Base-by-base conservation (phyloP, 2,329 filamentous ascomycete species). In the Penicillium palitans region DNA sequence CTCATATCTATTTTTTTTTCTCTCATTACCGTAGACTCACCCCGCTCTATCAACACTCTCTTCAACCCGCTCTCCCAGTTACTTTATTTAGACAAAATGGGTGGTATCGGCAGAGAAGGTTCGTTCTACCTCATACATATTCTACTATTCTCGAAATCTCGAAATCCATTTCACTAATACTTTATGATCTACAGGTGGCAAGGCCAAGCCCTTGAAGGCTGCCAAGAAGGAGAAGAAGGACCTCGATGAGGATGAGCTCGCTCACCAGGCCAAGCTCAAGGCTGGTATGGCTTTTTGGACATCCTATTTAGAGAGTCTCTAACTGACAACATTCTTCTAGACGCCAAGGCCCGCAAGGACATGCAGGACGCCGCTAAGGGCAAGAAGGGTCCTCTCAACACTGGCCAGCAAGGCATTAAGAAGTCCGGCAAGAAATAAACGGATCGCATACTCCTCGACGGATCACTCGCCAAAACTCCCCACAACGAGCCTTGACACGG, bases 391-490 rank as follows among this genome's bases (percentile, higher is more conserved):
- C 93, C 93, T 39, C 75, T 97, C 74, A 93, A 92, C 80, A 89
- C 87, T 33, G 92, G 91, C 35, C 78, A 83, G 49, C 91, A 96
- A 79, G 92, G 91, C 62, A 96, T 98, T 82, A 97, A 97, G 88
- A 97, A 96, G 86, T 95, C 90, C 62, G 93, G 92, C 78, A 96
- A 97, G 90, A 96, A 97, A 88, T 96, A 84, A 79, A 69, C 55
- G 41, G 31, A 37, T 47, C n/a, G 15, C 37, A 42, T 45, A 24
- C 17, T 7, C 44, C 9, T 49, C 19, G 35, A 40, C 33, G 19
- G 21, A 45, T 37, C 46, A 24, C 15, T 41, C 13, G 17, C 21
- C 53, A 35, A 41, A 39, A 37, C 25, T 27, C 41, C 42, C 15
- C 41, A 29, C 29, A 31, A 35, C 15, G 27, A 46, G 39, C 45